Percentiles rank a stretch among this genome's conserved stretches.
These are phyloP conservation scores for Scutellaria galericulata DNA, from an alignment of 257 asterid genomes.

Conservation along the genomic window DNA sequence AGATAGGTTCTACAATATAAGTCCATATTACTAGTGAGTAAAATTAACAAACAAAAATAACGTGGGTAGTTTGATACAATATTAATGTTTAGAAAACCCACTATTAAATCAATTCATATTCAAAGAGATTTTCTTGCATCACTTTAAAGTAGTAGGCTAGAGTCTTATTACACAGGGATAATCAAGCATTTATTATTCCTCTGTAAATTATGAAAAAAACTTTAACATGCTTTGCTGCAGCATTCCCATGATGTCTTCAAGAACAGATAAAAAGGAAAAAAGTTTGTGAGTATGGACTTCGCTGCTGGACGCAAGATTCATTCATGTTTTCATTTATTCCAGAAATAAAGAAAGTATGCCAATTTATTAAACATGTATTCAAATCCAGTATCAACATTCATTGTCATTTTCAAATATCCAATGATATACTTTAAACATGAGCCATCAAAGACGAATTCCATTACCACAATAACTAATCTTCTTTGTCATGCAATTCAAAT, in stretches of 20 bases:
- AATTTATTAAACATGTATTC: slow-evolving; percentile 13
- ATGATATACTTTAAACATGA: too few species aligned
- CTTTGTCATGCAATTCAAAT: too few species aligned
- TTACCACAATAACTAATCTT: too few species aligned
- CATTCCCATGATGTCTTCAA: slow-evolving; percentile 1
- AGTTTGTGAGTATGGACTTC: not conserved
- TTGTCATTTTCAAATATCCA: too few species aligned
- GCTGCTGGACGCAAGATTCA: not conserved
- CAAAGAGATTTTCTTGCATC: slow-evolving; percentile 1
- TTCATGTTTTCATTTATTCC: slow-evolving; percentile 5
- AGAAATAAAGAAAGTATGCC: not conserved
- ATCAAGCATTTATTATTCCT: not conserved
- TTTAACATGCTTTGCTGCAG: not conserved
- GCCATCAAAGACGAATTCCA: too few species aligned
- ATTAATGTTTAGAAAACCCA: not conserved
- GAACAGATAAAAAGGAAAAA: not conserved
- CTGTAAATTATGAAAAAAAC: not conserved
- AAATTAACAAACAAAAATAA: not conserved
- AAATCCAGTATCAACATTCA: too few species aligned
- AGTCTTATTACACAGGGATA: not conserved
- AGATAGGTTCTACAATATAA: not conserved
- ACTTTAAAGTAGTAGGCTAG: not conserved
- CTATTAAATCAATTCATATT: not conserved
- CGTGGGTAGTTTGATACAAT: not conserved
- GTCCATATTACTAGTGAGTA: not conserved